Conservation (phyloP, 805 yeast genomes). For the Candida verbasci region DNA sequence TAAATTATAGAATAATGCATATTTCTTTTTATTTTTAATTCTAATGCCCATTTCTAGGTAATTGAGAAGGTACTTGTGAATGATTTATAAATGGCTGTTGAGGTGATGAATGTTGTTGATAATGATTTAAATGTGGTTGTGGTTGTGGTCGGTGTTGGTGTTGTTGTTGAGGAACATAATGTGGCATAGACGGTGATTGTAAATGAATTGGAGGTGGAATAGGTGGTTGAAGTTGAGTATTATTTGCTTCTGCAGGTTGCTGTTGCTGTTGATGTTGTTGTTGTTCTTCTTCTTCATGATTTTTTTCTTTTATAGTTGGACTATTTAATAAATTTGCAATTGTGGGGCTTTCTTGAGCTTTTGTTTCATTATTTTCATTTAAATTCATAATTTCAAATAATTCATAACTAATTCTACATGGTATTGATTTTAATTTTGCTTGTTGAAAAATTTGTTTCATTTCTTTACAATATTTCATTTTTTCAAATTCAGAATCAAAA, state of each 20-base stretch:
- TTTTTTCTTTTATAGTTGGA: slow-evolving; percentile 1
- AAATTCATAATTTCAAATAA: slow-evolving; percentile 12
- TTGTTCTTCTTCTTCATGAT: background rate
- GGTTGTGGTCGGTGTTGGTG: background rate
- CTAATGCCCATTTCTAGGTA: background rate
- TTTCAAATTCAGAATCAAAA: slow-evolving; percentile 7
- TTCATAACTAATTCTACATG: slow-evolving; percentile 15
- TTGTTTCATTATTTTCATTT: background rate
- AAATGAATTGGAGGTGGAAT: background rate
- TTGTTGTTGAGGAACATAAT: background rate
- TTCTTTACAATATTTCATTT: slow-evolving; percentile 8
- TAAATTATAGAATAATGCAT: too few relatives aligned
- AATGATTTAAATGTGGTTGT: background rate
- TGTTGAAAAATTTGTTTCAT: slow-evolving; percentile 9
- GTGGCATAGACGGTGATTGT: background rate
- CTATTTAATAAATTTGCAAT: slow-evolving; percentile 10
- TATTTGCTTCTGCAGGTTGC: background rate
- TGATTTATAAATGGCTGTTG: background rate
- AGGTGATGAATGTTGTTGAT: background rate
- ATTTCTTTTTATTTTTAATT: too few relatives aligned
- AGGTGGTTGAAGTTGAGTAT: background rate
- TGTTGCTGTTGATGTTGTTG: background rate
- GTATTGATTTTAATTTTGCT: slow-evolving; percentile 10
- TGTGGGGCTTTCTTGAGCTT: slow-evolving; percentile 10
- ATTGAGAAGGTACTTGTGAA: background rate